Conservation (phyloP, 805 yeast species). For the Ogataea pilisensis region DNA sequence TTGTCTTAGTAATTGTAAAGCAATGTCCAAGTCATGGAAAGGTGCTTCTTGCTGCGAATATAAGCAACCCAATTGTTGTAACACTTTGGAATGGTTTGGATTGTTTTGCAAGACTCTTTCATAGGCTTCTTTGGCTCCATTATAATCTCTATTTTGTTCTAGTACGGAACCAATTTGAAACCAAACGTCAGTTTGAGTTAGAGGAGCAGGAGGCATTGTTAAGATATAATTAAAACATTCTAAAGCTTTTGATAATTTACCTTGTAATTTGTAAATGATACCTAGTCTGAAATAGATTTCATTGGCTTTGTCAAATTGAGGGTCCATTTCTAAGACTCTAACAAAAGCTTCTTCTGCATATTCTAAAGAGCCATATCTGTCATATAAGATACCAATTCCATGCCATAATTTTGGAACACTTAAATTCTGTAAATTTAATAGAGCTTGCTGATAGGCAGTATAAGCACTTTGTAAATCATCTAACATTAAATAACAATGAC, state of each 20-base stretch:
- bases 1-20: slow-evolving; percentile 76
- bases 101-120: slow-evolving; percentile 86
- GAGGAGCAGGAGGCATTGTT: slow-evolving; percentile 88
- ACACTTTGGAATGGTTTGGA: slow-evolving; percentile 92
- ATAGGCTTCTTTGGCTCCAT: slow-evolving; percentile 91
- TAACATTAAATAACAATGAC: slow-evolving; percentile 95
- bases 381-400: slow-evolving; percentile 95
- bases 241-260: slow-evolving; percentile 77
- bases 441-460: slow-evolving; percentile 93
- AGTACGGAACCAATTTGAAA: slow-evolving; percentile 95
- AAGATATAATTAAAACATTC: slow-evolving; percentile 94
- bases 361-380: slow-evolving; percentile 91
- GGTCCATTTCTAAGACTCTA: slow-evolving; percentile 91
- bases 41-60: slow-evolving; percentile 71
- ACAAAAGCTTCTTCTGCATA: slow-evolving; percentile 99
- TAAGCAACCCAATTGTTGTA: slow-evolving; percentile 93
- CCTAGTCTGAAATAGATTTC: slow-evolving; percentile 96
- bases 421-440: slow-evolving; percentile 85
- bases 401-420: slow-evolving; percentile 98
- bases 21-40: slow-evolving; percentile 78
- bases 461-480: slow-evolving; percentile 96
- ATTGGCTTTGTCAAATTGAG: slow-evolving; percentile 91
- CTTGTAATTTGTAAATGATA: slow-evolving; percentile 93
- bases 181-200: slow-evolving; percentile 97
- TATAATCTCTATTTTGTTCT: slow-evolving; percentile 89